These are phyloP conservation scores for Globisporangium irregulare DNA, from an alignment of 352 stramenopile species.

Conservation along the genomic window DNA sequence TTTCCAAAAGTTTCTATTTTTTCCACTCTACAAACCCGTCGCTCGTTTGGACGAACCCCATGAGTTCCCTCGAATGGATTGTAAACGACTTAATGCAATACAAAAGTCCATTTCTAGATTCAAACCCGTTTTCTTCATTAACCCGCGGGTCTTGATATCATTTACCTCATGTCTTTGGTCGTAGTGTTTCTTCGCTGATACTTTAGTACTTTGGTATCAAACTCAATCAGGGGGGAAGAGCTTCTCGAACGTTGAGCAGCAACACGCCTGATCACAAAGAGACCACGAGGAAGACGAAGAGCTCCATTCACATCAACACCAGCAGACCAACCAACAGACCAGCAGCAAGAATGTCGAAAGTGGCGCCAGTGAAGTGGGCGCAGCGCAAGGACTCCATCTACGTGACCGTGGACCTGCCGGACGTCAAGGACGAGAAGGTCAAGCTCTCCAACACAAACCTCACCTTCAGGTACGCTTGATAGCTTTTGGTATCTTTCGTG, in stretches of 20 bases:
- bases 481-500: not conserved
- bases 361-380: slow-evolving; percentile 94
- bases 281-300: slow-evolving; percentile 1
- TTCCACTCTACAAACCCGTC: not conserved
- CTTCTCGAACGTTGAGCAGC: slow-evolving; percentile 17
- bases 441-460: slow-evolving; percentile 87
- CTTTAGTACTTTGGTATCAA: not conserved
- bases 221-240: slow-evolving; percentile 2
- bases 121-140: not conserved
- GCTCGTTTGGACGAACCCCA: not conserved
- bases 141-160: not conserved
- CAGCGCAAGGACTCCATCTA: slow-evolving; percentile 96
- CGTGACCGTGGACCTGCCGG: slow-evolving; percentile 94
- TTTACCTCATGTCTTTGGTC: not conserved
- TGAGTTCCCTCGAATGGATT: not conserved
- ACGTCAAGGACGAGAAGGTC: slow-evolving; percentile 93
- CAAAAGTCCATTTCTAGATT: not conserved
- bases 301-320: not conserved
- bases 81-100: too few relatives aligned
- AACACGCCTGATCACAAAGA: slow-evolving; percentile 6
- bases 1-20: not conserved
- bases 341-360: slow-evolving; percentile 31
- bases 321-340: not conserved
- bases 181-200: not conserved
- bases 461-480: slow-evolving; percentile 67